These are phyloP conservation scores for Cyberlindnera nakhonratchasimensis DNA, from an alignment of 805 yeast genomes.

Conservation along the genomic window DNA sequence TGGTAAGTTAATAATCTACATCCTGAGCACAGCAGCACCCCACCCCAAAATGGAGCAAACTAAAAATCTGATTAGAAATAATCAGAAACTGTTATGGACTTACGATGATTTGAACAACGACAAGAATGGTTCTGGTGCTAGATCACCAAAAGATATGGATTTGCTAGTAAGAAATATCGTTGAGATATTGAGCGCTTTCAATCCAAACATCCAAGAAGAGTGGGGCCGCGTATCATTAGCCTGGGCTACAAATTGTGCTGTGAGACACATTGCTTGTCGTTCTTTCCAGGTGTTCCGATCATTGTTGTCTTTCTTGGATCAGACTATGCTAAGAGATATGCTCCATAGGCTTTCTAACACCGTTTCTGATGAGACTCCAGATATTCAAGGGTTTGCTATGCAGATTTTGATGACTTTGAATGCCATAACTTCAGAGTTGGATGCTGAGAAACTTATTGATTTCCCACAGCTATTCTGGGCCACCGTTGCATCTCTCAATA, in stretches of 20 bases:
- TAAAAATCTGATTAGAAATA: constrained; percentile 52
- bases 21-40: constrained; percentile 55
- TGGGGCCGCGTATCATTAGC: constrained; percentile 82
- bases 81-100: constrained; percentile 60
- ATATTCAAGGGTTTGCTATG: constrained; percentile 95
- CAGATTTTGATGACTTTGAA: constrained; percentile 95
- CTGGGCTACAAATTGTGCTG: constrained; percentile 99
- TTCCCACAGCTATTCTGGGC: constrained; percentile 97
- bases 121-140: constrained; percentile 76
- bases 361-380: constrained; percentile 81
- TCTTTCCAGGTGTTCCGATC: constrained; percentile 93
- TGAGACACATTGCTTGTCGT: constrained; percentile 93
- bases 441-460: constrained; percentile 71
- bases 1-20: constrained; percentile 64
- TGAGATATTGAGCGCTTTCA: constrained; percentile 46
- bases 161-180: constrained; percentile 59
- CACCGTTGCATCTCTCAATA: constrained; percentile 83
- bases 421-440: constrained; percentile 84
- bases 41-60: constrained; percentile 53
- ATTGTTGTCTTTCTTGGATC: constrained; percentile 75
- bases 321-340: constrained; percentile 89
- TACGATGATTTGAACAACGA: constrained; percentile 82
- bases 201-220: constrained; percentile 58
- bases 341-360: constrained; percentile 90
- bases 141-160: constrained; percentile 87